Evolutionary conservation across 257 asterid species (phyloP), one percentile per base, ranked within the genome.

Genomic region (Fraxinus excelsior): DNA sequence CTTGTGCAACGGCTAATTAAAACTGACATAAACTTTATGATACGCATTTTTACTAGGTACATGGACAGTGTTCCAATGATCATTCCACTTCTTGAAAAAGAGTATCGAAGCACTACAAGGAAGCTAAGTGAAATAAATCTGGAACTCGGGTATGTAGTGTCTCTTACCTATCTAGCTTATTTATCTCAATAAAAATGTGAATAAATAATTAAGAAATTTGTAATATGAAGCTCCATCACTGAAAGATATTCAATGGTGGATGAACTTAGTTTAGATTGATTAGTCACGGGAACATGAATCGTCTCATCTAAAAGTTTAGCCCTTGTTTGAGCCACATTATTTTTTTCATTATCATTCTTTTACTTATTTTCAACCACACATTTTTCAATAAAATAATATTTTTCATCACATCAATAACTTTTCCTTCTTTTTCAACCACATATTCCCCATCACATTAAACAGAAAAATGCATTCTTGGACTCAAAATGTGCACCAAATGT

Each of bases 71-170:
- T 94, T 56, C 99, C 99, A 69, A 78, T 89, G 83, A 90, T 94
- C 83, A 89, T 94, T 82, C 97, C 97, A 38, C 99, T 94, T 82
- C 97, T 94, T 64, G 99, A 94, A 81, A 92, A 91, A 86, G 97
- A 94, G 85, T 42, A 86, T 42, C 94, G 99, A 76, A 86, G 89
- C 81, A 80, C 91, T 69, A 88, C 93, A 68, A 90, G 92, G 86
- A 94, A 94, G 88, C 92, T 94, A 46, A 86, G 83, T 76, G 99
- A 94, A 82, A 88, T 90, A 68, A 89, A 91, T 83, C 92, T 85
- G 87, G 97, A 94, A 85, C 97, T 92, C 87, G 87, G 99, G 99
- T 94, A 77, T 79, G 81, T 75, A 68, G 73, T 73, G 38, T 70
- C 31, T 35, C 71, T 75, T 42, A 21, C 32, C 56, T 65, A 49